Evolutionary conservation across 1,284 basidiomycete genomes (phyloP).

Genomic region (Porogramme epimiltina): DNA sequence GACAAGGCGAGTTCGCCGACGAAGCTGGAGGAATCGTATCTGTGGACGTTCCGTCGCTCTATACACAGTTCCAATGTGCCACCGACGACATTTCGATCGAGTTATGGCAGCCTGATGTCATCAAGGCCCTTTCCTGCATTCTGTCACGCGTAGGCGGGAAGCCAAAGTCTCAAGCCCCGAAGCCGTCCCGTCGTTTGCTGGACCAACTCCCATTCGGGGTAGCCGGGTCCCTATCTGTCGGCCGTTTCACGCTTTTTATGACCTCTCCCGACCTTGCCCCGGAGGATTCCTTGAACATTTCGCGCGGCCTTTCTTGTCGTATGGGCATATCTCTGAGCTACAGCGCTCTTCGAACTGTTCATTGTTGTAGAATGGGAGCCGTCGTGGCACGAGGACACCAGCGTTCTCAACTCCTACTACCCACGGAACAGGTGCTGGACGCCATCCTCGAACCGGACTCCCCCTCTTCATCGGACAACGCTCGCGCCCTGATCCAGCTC

Average conservation of each 20-base stretch:
- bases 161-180: constrained; percentile 19
- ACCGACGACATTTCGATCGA: constrained; percentile 70
- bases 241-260: constrained; percentile 66
- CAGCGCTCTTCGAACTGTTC: constrained; percentile 54
- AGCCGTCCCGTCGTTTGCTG: constrained; percentile 28
- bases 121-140: constrained; percentile 53
- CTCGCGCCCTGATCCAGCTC: constrained; percentile 43
- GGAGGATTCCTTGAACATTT: constrained; percentile 61
- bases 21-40: constrained; percentile 44
- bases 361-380: constrained; percentile 44
- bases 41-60: constrained; percentile 53
- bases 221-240: constrained; percentile 59
- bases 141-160: constrained; percentile 34
- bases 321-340: constrained; percentile 62
- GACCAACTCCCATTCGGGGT: constrained; percentile 58
- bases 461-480: constrained; percentile 27
- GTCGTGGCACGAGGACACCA: constrained; percentile 44
- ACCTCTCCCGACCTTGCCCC: constrained; percentile 82
- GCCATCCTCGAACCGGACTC: constrained; percentile 47
- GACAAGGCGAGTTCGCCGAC: constrained; percentile 51
- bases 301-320: constrained; percentile 72
- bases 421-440: constrained; percentile 57
- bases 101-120: constrained; percentile 70
- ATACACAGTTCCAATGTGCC: constrained; percentile 51
- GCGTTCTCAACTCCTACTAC: constrained; percentile 53